Conservation (phyloP, 192 early-diverging fungal species). For the Backusella macrospora region DNA sequence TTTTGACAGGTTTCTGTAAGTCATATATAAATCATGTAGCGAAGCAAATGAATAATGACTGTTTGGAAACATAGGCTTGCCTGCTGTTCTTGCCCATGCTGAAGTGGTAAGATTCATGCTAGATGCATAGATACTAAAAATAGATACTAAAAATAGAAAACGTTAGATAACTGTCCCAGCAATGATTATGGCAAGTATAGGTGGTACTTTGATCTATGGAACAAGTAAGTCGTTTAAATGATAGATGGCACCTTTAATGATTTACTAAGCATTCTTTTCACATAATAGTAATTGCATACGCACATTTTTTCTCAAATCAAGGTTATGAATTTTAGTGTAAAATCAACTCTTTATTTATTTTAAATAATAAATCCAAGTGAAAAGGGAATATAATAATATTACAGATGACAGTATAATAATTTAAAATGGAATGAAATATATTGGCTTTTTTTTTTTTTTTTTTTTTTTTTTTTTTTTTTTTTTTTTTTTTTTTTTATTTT, state of each 20-base stretch:
- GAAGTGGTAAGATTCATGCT: slow-evolving; percentile 54
- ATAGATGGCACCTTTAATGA: background rate
- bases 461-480: background rate
- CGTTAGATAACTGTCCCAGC: slow-evolving; percentile 74
- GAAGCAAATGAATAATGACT: too few relatives aligned
- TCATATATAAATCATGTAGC: background rate
- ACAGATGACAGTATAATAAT: background rate
- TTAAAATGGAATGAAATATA: background rate
- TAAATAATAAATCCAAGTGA: background rate
- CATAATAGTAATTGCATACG: slow-evolving; percentile 61
- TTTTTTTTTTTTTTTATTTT: background rate
- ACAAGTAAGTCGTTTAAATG: slow-evolving; percentile 64
- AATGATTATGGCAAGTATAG: slow-evolving; percentile 87
- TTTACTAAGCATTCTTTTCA: slow-evolving; percentile 1
- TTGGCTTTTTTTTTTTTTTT: background rate
- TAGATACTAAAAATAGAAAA: background rate
- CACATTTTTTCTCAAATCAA: slow-evolving; percentile 53
- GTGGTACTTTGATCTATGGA: slow-evolving; percentile 91
- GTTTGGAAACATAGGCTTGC: slow-evolving; percentile 55
- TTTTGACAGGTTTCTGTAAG: slow-evolving; percentile 88
- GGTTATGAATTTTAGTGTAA: slow-evolving; percentile 54
- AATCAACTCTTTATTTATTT: background rate
- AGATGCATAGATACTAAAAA: background rate
- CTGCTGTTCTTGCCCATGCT: slow-evolving; percentile 78
- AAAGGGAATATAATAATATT: slow-evolving; percentile 1